Conservation (phyloP, 163 green algal species). For the Scenedesmus sp. region DNA sequence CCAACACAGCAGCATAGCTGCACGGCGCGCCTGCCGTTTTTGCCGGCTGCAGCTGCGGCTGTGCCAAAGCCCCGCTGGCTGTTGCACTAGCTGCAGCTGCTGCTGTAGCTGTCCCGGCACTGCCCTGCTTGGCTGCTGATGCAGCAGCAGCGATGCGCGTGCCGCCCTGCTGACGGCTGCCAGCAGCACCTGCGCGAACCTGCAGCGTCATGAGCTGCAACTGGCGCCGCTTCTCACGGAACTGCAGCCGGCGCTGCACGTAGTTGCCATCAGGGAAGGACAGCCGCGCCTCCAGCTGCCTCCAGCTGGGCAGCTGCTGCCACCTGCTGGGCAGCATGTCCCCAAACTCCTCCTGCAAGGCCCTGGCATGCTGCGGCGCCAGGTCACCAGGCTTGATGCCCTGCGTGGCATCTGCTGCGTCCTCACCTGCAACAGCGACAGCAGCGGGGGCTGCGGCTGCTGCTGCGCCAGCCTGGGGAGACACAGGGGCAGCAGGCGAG, state of each 20-base stretch:
- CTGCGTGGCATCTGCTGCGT: slow-evolving; percentile 43
- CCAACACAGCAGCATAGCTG: slow-evolving; percentile 38
- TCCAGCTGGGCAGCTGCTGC: slow-evolving; percentile 54
- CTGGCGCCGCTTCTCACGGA: slow-evolving; percentile 49
- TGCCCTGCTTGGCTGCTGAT: not conserved
- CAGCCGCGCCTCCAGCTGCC: slow-evolving; percentile 53
- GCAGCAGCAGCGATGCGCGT: not conserved
- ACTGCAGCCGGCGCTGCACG: slow-evolving; percentile 47
- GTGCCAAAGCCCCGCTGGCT: not conserved
- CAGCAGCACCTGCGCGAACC: slow-evolving; percentile 1
- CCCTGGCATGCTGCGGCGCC: slow-evolving; percentile 31
- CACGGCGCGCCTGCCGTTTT: slow-evolving; percentile 19
- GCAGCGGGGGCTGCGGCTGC: not conserved
- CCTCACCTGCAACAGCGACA: not conserved
- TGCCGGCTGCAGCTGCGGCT: not conserved
- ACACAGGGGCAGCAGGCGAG: not conserved
- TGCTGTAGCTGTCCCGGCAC: not conserved
- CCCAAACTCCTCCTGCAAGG: slow-evolving; percentile 44
- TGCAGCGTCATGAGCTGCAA: slow-evolving; percentile 52
- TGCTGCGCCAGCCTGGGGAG: not conserved
- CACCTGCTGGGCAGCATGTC: slow-evolving; percentile 52
- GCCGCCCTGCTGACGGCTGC: not conserved
- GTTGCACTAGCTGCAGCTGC: not conserved
- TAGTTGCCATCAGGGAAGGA: slow-evolving; percentile 54
- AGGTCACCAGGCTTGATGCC: slow-evolving; percentile 53